Conservation (phyloP, 1,139 yeast species). For the Trichomonascaceae sp. region DNA sequence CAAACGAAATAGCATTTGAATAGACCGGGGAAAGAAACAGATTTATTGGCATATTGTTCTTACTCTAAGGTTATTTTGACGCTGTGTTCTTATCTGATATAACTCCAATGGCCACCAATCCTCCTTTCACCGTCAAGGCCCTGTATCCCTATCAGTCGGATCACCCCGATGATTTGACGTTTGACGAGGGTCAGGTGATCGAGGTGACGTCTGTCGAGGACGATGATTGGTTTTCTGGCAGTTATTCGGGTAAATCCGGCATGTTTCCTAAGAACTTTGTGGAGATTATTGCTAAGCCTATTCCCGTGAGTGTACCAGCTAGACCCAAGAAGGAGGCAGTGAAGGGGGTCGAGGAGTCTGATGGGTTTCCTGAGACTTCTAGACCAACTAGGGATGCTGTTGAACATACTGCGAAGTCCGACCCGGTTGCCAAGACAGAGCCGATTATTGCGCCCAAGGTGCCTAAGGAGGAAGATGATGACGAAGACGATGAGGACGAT, state of each 20-base stretch:
- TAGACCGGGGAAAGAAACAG: neutral
- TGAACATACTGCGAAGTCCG: slow-evolving; percentile 15
- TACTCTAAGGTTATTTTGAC: neutral
- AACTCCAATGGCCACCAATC: slow-evolving; percentile 11
- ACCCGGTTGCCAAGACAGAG: neutral
- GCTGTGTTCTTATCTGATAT: neutral
- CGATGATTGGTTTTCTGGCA: slow-evolving; percentile 86
- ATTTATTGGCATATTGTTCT: neutral
- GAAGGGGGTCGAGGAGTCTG: neutral
- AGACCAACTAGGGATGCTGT: neutral
- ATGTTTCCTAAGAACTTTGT: slow-evolving; percentile 90
- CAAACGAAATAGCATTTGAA: neutral
- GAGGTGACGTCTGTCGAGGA: slow-evolving; percentile 75
- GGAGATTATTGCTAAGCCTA: slow-evolving; percentile 29
- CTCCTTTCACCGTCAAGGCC: slow-evolving; percentile 71
- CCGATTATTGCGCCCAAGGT: slow-evolving; percentile 13
- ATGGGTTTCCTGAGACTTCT: too few species aligned
- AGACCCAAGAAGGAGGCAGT: slow-evolving; percentile 5
- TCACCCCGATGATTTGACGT: slow-evolving; percentile 76
- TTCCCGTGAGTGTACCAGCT: slow-evolving; percentile 5
- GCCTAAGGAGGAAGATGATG: slow-evolving; percentile 12
- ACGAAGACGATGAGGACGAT: slow-evolving; percentile 15
- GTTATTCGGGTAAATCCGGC: slow-evolving; percentile 54
- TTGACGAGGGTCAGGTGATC: slow-evolving; percentile 60
- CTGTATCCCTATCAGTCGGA: slow-evolving; percentile 69